Conservation (phyloP, 768 basidiomycete genomes). For the Solioccasus polychromus region DNA sequence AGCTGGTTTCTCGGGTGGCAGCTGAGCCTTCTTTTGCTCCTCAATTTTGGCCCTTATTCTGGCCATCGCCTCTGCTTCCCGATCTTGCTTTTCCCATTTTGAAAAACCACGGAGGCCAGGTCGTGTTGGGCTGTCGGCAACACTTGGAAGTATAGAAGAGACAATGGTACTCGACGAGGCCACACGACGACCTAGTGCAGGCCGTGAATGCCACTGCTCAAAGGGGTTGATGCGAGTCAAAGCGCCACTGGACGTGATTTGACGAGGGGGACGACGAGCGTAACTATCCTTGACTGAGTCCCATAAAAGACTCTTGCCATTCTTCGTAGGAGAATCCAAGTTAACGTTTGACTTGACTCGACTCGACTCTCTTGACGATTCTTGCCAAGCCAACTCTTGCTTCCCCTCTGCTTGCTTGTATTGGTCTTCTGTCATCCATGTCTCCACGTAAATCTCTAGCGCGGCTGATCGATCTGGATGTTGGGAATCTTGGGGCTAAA, state of each 20-base stretch:
- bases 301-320: slow-evolving; percentile 74
- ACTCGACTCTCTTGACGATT: slow-evolving; percentile 40
- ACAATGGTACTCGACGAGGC: slow-evolving; percentile 33
- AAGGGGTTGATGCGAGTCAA: slow-evolving; percentile 53
- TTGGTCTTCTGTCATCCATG: slow-evolving; percentile 75
- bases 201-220: slow-evolving; percentile 28
- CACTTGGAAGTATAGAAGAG: slow-evolving; percentile 28
- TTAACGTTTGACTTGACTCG: slow-evolving; percentile 44
- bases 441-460: slow-evolving; percentile 72
- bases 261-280: slow-evolving; percentile 41
- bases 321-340: slow-evolving; percentile 36
- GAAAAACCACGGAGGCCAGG: slow-evolving; percentile 50
- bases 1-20: slow-evolving; percentile 33
- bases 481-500: slow-evolving; percentile 73
- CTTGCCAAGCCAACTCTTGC: slow-evolving; percentile 68
- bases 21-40: slow-evolving; percentile 41
- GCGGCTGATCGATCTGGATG: slow-evolving; percentile 71
- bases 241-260: slow-evolving; percentile 43
- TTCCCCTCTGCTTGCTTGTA: slow-evolving; percentile 61
- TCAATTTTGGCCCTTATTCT: slow-evolving; percentile 58
- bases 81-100: slow-evolving; percentile 85
- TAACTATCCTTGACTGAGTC: slow-evolving; percentile 49
- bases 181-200: slow-evolving; percentile 44
- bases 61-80: slow-evolving; percentile 77
- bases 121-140: slow-evolving; percentile 57